Evolutionary conservation across 2,329 filamentous ascomycete species (phyloP).

Genomic region (Cordyceps militaris): DNA sequence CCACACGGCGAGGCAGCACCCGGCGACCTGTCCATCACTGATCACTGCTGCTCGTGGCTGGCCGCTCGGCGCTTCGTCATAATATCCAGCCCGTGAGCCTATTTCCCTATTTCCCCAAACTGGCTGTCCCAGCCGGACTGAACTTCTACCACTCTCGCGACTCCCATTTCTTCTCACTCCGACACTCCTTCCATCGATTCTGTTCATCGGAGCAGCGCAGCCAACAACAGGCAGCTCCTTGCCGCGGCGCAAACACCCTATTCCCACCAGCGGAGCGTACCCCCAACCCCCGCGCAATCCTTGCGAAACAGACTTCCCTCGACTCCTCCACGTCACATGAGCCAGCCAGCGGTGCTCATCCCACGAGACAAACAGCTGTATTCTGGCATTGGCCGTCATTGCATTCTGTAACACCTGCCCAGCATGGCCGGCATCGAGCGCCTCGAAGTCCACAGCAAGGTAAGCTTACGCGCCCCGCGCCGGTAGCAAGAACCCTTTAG

Average conservation of each 20-base stretch:
- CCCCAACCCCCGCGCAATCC: background rate
- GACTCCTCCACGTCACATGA: background rate
- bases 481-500: background rate
- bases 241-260: background rate
- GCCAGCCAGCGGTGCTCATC: background rate
- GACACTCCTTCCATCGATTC: background rate
- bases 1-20: background rate
- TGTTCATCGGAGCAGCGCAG: background rate
- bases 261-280: background rate
- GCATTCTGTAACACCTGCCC: background rate
- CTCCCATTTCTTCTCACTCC: background rate
- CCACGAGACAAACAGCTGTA: background rate
- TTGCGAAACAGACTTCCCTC: background rate
- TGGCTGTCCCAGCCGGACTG: background rate
- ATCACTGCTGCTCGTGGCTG: no score
- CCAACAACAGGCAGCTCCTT: background rate
- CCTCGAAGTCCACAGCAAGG: slow-evolving; percentile 96
- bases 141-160: background rate
- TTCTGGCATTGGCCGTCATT: background rate
- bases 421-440: slow-evolving; percentile 92
- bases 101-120: background rate
- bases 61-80: background rate
- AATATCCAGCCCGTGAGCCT: background rate
- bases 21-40: background rate
- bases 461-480: slow-evolving; percentile 31